These are phyloP conservation scores for Zasmidium citrigriseum DNA, from an alignment of 2,329 filamentous ascomycete genomes.

Conservation along the genomic window DNA sequence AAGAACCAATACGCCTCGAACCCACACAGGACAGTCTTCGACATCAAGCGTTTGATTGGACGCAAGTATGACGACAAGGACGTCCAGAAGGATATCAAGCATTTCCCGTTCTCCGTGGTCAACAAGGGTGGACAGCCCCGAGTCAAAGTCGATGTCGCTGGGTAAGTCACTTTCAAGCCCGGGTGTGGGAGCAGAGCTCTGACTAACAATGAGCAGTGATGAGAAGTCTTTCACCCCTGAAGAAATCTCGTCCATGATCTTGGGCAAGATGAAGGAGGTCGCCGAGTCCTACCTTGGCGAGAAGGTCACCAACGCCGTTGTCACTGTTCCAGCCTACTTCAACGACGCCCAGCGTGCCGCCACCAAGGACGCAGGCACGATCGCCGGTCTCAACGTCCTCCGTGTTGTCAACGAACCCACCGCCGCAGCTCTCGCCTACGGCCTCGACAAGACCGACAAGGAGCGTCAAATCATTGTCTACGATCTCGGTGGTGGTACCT, in stretches of 20 bases:
- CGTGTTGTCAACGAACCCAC: slow-evolving; percentile 98
- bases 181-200: neutral
- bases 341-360: slow-evolving; percentile 98
- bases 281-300: slow-evolving; percentile 90
- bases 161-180: slow-evolving; percentile 35
- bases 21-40: slow-evolving; percentile 51
- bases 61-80: slow-evolving; percentile 64
- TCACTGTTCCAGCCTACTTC: slow-evolving; percentile 98
- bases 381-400: slow-evolving; percentile 92
- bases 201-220: slow-evolving; percentile 27
- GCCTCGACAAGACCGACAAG: slow-evolving; percentile 87
- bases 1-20: slow-evolving; percentile 79
- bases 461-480: slow-evolving; percentile 93
- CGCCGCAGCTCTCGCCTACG: slow-evolving; percentile 91
- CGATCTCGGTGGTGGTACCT: slow-evolving; percentile 97
- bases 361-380: slow-evolving; percentile 97
- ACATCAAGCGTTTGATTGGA: slow-evolving; percentile 54
- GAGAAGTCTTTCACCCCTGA: slow-evolving; percentile 77
- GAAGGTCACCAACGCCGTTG: slow-evolving; percentile 90
- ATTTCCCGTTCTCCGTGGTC: slow-evolving; percentile 95
- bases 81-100: slow-evolving; percentile 91
- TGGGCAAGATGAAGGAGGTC: slow-evolving; percentile 94
- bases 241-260: slow-evolving; percentile 78
- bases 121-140: slow-evolving; percentile 88
- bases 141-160: slow-evolving; percentile 71